phyloP scores from a whole-genome alignment of 1,284 basidiomycete species.

The Fomitopsis palustris region DNA sequence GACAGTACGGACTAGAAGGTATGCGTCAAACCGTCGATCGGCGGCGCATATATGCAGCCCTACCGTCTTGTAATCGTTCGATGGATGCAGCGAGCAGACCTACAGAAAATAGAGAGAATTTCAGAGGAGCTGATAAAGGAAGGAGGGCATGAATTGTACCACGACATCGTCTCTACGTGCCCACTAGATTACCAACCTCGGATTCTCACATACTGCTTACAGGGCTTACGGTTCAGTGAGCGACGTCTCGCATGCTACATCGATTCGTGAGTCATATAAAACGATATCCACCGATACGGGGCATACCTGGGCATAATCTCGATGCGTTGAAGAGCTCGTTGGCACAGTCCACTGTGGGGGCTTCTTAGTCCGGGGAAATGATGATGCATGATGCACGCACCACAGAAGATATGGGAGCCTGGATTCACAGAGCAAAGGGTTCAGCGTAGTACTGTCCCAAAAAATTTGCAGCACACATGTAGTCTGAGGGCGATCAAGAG shows the following conservation, averaged over 20 bases:
- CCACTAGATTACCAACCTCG: background rate
- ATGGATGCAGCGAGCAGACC: constrained; percentile 76
- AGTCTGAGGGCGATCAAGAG: constrained; percentile 17
- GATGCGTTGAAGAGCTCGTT: constrained; percentile 76
- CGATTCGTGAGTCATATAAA: background rate
- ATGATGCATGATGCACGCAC: constrained; percentile 36
- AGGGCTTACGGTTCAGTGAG: constrained; percentile 68
- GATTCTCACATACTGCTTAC: constrained; percentile 1
- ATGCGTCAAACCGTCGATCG: background rate
- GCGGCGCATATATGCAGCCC: constrained; percentile 30
- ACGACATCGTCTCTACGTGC: constrained; percentile 76
- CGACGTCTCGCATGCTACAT: constrained; percentile 71
- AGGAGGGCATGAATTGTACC: constrained; percentile 32
- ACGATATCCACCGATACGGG: background rate
- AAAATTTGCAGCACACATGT: constrained; percentile 25
- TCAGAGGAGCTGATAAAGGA: background rate
- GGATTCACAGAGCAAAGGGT: constrained; percentile 4
- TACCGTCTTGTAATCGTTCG: constrained; percentile 81
- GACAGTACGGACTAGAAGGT: constrained; percentile 72
- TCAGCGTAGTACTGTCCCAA: background rate
- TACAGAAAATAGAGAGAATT: constrained; percentile 23
- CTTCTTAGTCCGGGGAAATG: background rate
- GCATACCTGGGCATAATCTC: constrained; percentile 69
- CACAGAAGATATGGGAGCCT: constrained; percentile 83
- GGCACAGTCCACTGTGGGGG: constrained; percentile 67